Evolutionary conservation across 495 filamentous ascomycete genomes (phyloP).

Genomic region (Platismatia glauca): DNA sequence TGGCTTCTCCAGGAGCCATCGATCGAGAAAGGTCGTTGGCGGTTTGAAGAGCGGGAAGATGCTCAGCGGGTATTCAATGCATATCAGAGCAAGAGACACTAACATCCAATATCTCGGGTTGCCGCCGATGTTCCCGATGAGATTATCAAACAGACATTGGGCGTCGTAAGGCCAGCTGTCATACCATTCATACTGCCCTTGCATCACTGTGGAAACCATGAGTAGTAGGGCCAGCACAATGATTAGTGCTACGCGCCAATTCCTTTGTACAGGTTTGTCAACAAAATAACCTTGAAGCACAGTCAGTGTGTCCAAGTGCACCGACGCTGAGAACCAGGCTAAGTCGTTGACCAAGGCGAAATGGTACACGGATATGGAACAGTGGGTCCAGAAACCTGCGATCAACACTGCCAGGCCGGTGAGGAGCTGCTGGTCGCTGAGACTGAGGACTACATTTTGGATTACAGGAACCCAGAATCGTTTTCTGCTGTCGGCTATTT

Average conservation of each 20-base stretch:
- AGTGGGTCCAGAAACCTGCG: constrained; percentile 26
- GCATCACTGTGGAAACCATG: constrained; percentile 5
- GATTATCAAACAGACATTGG: constrained; percentile 22
- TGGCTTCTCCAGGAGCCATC: neutral
- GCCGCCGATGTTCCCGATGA: constrained; percentile 14
- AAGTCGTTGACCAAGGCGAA: constrained; percentile 29
- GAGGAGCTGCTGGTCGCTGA: constrained; percentile 40
- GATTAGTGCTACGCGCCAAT: constrained; percentile 15
- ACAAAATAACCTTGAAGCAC: constrained; percentile 13
- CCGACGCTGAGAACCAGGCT: constrained; percentile 29
- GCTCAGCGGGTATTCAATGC: constrained; percentile 2
- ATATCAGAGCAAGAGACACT: constrained; percentile 8
- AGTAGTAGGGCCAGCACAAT: constrained; percentile 6
- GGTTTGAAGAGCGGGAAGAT: constrained; percentile 7
- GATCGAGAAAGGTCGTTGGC: neutral
- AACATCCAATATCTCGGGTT: constrained; percentile 10
- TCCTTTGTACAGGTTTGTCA: neutral
- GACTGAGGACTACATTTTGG: constrained; percentile 20
- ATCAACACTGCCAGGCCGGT: constrained; percentile 35
- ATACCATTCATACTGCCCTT: constrained; percentile 19
- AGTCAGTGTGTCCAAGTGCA: constrained; percentile 23
- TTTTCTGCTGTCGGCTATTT: neutral
- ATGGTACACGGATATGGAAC: constrained; percentile 33
- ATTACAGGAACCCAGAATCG: constrained; percentile 14
- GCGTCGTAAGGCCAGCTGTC: constrained; percentile 15